Evolutionary conservation across 2,329 filamentous ascomycete species (phyloP).

Genomic region (Fusarium multiceps): DNA sequence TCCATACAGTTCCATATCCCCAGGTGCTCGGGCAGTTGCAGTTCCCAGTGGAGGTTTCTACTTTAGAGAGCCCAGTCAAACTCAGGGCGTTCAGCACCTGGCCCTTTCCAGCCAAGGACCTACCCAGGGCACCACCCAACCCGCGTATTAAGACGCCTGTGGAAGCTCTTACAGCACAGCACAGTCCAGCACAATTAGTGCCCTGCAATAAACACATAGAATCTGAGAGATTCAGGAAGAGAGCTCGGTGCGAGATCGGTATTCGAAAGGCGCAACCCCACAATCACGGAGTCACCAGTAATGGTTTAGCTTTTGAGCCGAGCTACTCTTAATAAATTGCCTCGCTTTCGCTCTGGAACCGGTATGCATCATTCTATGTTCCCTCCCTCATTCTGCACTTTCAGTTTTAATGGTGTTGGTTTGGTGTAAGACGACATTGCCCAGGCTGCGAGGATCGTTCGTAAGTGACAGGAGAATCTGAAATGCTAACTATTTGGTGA

Average conservation of each 20-base stretch:
- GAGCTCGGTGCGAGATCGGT: slow-evolving; percentile 39
- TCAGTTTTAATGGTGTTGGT: slow-evolving; percentile 22
- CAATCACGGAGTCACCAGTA: slow-evolving; percentile 27
- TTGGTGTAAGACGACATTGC: slow-evolving; percentile 30
- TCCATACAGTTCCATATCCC: neutral
- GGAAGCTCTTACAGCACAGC: slow-evolving; percentile 1
- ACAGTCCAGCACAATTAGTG: slow-evolving; percentile 9
- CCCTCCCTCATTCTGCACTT: slow-evolving; percentile 11
- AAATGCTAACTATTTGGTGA: slow-evolving; percentile 16
- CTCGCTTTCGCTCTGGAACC: slow-evolving; percentile 15
- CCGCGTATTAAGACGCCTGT: neutral
- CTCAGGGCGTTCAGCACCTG: slow-evolving; percentile 5
- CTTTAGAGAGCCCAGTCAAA: neutral
- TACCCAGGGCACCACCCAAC: neutral
- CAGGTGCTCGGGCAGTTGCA: neutral
- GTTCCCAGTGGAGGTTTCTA: slow-evolving; percentile 7
- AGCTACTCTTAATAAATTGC: slow-evolving; percentile 32
- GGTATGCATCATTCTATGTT: slow-evolving; percentile 33
- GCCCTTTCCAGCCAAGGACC: neutral
- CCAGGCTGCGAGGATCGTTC: slow-evolving; percentile 3
- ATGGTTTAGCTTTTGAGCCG: slow-evolving; percentile 35
- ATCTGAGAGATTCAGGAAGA: slow-evolving; percentile 18
- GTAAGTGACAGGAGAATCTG: slow-evolving; percentile 7
- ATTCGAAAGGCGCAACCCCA: slow-evolving; percentile 19
- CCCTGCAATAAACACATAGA: slow-evolving; percentile 8